Evolutionary conservation across 2,329 filamentous ascomycete species (phyloP).

Genomic region (Neofusicoccum parvum): DNA sequence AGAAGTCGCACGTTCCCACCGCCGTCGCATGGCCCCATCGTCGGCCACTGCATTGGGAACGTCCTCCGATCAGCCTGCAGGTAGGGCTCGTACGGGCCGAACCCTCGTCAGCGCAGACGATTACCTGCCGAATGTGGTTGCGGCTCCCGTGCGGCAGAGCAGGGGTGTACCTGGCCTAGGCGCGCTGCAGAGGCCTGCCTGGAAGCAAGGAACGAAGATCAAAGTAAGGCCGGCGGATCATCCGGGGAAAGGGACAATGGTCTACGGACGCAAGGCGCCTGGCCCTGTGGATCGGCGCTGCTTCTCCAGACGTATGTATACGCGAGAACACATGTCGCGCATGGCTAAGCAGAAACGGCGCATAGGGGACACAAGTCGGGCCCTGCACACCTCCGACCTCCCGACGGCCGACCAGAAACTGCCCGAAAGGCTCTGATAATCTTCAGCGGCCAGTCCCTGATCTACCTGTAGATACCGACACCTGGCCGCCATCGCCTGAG

Average conservation of each 20-base stretch:
- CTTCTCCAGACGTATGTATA: not conserved
- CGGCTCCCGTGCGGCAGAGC: constrained; percentile 1
- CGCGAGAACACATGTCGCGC: constrained; percentile 6
- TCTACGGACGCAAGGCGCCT: not conserved
- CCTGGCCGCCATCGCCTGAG: not conserved
- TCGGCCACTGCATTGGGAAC: not conserved
- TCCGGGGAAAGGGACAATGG: constrained; percentile 7
- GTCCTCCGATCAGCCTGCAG: constrained; percentile 4
- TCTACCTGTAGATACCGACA: not conserved
- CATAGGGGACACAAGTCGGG: not conserved
- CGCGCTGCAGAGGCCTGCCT: not conserved
- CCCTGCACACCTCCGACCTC: not conserved
- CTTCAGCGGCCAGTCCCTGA: not conserved
- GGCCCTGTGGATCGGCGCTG: constrained; percentile 11
- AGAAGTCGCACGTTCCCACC: not conserved
- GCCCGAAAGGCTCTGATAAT: not conserved
- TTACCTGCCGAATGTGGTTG: constrained; percentile 8
- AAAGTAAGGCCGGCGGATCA: constrained; percentile 6
- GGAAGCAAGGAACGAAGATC: constrained; percentile 15
- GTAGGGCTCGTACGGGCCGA: constrained; percentile 13
- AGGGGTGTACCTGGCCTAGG: constrained; percentile 5
- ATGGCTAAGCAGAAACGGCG: not conserved
- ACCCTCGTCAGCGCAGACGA: constrained; percentile 10
- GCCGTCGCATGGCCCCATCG: not conserved
- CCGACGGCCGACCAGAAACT: not conserved